Base-by-base conservation (phyloP, 805 yeast genomes). In the Myxozyma sirexii region DNA sequence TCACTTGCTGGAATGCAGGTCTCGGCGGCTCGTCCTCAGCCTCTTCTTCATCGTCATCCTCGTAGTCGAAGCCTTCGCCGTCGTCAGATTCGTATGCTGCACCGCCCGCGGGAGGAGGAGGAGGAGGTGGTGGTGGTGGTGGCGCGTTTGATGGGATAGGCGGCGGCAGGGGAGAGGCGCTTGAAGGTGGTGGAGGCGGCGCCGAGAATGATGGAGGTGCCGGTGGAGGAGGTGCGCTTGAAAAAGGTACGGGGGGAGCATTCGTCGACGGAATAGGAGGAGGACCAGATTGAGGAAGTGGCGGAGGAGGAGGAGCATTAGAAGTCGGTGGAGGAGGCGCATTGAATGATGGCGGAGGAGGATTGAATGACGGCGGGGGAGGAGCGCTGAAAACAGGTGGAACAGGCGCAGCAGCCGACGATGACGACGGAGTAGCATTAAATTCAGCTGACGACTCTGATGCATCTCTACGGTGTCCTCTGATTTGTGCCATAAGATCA, bases 221-320 rank as follows among this genome's bases (percentile, higher is more conserved):
- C 23, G 49, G 21, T 58, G 55, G 21, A 19, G 74, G 59, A 26
- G 73, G 71, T 3, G 50, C 39, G 13, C 50, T 44, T 33, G 70
- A 64, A 27, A 68, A 59, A 17, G 76, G 56, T n/a, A 72, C n/a
- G n/a, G n/a, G n/a, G n/a, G n/a, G n/a, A n/a, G n/a, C n/a, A n/a
- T n/a, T n/a, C n/a, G n/a, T 59, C 12, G 70, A 60, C n/a, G 72
- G 56, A 60, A 66, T 57, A 17, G 68, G 60, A 6, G 68, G 49
- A 4, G 48, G 39, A 15, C 21, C 50, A 31, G 50, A 31, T 7
- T 13, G 27, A n/a, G 50, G 27, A 46, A 19, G 50, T 7, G 48
- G 48, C 2, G 48, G 48, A 13, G 35, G 35, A 10, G 54, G 46
- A 15, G 55, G 33, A 12, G 31, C 31, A 13, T 10, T 4, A 8